These are phyloP conservation scores for Cystobasidium ongulense DNA, from an alignment of 768 basidiomycete genomes.

Conservation along the genomic window DNA sequence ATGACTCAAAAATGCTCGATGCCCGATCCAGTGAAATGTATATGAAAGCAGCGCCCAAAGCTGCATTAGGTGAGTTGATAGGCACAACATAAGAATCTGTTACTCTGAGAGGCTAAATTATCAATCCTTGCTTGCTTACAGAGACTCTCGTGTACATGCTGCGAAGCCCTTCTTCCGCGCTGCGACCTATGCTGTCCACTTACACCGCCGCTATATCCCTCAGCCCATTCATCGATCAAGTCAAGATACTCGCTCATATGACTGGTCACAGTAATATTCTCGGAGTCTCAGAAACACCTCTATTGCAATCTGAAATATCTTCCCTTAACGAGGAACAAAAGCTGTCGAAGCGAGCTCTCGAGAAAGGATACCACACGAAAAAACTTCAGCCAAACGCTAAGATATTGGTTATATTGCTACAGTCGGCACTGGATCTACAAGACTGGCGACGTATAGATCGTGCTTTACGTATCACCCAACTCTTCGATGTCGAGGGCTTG, in stretches of 20 bases:
- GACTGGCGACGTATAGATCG: constrained; percentile 23
- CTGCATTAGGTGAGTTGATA: not conserved
- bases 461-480: not conserved
- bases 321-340: not conserved
- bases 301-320: not conserved
- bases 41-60: constrained; percentile 1
- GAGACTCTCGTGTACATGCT: constrained; percentile 12
- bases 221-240: constrained; percentile 7
- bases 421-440: not conserved
- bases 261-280: not conserved
- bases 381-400: not conserved
- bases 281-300: not conserved
- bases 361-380: constrained; percentile 29
- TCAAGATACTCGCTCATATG: constrained; percentile 11
- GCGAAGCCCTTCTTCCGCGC: not conserved
- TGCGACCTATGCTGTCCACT: not conserved
- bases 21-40: not conserved
- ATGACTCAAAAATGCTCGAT: not conserved
- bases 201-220: not conserved
- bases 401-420: not conserved
- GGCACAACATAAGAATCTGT: not conserved
- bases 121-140: not conserved
- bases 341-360: not conserved
- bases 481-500: not conserved
- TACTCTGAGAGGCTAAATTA: too few relatives aligned